These are phyloP conservation scores for Limonium bicolor DNA, from an alignment of 148 eudicot species.

Conservation along the genomic window DNA sequence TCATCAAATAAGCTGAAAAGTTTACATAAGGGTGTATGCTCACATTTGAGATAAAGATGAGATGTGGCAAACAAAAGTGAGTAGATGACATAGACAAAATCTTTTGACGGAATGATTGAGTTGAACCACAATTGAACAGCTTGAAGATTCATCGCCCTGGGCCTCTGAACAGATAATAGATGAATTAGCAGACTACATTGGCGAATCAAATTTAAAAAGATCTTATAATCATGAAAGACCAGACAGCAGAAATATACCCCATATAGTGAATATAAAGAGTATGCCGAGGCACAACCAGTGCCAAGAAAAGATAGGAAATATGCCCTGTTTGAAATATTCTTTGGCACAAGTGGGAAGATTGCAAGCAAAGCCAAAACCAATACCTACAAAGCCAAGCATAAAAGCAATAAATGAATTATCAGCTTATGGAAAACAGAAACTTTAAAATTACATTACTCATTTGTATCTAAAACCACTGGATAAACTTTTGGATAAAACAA, in stretches of 20 bases:
- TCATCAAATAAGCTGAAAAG: too few relatives aligned
- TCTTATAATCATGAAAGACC: too few relatives aligned
- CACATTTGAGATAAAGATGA: slow-evolving; percentile 73
- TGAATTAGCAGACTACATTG: too few relatives aligned
- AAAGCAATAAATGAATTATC: too few relatives aligned
- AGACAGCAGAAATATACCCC: slow-evolving; percentile 56
- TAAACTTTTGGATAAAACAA: too few relatives aligned
- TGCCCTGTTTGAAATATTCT: slow-evolving; percentile 62
- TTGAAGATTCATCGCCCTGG: slow-evolving; percentile 87
- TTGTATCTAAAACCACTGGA: too few relatives aligned
- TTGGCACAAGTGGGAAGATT: slow-evolving; percentile 57
- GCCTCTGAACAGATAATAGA: slow-evolving; percentile 48
- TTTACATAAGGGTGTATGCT: slow-evolving; percentile 10
- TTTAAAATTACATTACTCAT: too few relatives aligned
- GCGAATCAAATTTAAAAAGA: too few relatives aligned
- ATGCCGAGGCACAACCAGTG: slow-evolving; percentile 75
- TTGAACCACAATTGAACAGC: slow-evolving; percentile 88
- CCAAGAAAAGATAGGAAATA: slow-evolving; percentile 85
- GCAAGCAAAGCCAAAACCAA: slow-evolving; percentile 83
- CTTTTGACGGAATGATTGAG: slow-evolving; percentile 71
- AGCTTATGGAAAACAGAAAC: too few relatives aligned
- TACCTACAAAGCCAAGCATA: slow-evolving; percentile 72
- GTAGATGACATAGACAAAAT: slow-evolving; percentile 74
- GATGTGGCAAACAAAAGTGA: slow-evolving; percentile 81
- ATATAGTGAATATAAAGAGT: slow-evolving; percentile 80